Percentiles rank a stretch among this genome's conserved stretches.
Evolutionary conservation across 139 green algal species (phyloP).

Genomic region (Yamagishiella unicocca): DNA sequence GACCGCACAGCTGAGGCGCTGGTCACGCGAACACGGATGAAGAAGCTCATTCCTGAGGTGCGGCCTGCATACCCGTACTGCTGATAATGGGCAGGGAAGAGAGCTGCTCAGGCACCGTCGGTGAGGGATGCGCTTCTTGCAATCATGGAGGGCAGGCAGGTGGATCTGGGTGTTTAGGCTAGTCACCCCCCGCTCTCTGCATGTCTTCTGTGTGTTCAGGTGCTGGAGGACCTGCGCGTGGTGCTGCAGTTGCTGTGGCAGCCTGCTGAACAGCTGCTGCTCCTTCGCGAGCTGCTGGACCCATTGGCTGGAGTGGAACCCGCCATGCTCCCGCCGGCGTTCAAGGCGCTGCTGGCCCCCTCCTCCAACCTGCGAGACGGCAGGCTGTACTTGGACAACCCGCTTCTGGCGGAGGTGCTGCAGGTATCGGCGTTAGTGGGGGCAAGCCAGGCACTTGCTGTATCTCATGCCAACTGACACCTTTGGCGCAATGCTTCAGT

Average conservation of each 20-base stretch:
- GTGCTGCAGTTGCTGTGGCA: constrained; percentile 27
- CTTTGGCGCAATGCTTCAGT: not conserved
- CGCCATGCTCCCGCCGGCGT: not conserved
- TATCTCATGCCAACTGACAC: not conserved
- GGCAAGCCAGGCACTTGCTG: not conserved
- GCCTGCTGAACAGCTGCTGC: constrained; percentile 4
- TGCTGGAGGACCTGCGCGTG: constrained; percentile 26
- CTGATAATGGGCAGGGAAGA: not conserved
- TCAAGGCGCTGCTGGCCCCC: constrained; percentile 20
- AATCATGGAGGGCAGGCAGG: not conserved
- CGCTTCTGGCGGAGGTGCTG: constrained; percentile 1
- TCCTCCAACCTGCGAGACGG: constrained; percentile 7
- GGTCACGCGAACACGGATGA: not conserved
- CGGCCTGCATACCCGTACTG: not conserved
- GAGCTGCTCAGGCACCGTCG: not conserved
- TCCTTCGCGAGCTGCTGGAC: constrained; percentile 21
- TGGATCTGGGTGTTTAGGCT: not conserved
- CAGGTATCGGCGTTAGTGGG: not conserved
- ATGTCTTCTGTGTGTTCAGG: constrained; percentile 20
- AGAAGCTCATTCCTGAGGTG: constrained; percentile 30
- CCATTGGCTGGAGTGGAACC: not conserved
- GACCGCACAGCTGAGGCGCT: constrained; percentile 23
- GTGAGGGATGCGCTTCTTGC: constrained; percentile 2
- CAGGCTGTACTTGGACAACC: constrained; percentile 24
- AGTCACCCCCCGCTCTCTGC: not conserved